Evolutionary conservation across 2,329 filamentous ascomycete genomes (phyloP), one percentile per base, ranked within the genome.

Genomic region (Claviceps sp.): DNA sequence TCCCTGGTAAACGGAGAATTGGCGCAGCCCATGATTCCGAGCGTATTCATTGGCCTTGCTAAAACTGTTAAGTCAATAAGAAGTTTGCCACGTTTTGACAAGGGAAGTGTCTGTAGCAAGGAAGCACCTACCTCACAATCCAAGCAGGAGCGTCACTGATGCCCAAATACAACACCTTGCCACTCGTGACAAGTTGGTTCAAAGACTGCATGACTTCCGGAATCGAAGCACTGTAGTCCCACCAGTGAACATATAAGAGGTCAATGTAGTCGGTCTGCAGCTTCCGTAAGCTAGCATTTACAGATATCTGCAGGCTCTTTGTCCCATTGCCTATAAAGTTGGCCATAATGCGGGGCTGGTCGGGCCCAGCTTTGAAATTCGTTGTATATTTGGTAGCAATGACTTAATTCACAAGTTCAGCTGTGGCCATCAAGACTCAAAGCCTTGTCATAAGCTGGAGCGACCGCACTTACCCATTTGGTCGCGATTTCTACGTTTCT

Each of bases 211-310:
- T 87, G 46, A 87, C 50, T 60, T 87, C 82, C 0, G 76, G 71
- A 47, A 86, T 78, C 0, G 74, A 75, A n/a, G 78, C 80, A n/a
- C 74, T 78, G 60, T 75, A 82, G 62, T 86, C 82, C 81, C 82
- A 86, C 76, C 77, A 81, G 57, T 83, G 79, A 37, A 82, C 70
- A 50, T 80, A 82, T 2, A 81, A 70, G 51, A 85, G 61, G 60
- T 88, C 85, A 53, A 88, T 79, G 61, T 86, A 88, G 50, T 78
- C 73, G 0, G 83, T 86, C 65, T 82, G 74, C 50, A 83, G 72
- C 66, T 80, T 84, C 60, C 69, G 67, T 54, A 84, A 62, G 54
- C 77, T 81, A n/a, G 67, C 70, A 18, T 76, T 67, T 34, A 84
- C 68, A 1, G 78, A 82, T 1, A 68, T 60, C 44, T 74, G 72